Conservation (phyloP, 495 filamentous ascomycete genomes). For the Thozetella sp. region DNA sequence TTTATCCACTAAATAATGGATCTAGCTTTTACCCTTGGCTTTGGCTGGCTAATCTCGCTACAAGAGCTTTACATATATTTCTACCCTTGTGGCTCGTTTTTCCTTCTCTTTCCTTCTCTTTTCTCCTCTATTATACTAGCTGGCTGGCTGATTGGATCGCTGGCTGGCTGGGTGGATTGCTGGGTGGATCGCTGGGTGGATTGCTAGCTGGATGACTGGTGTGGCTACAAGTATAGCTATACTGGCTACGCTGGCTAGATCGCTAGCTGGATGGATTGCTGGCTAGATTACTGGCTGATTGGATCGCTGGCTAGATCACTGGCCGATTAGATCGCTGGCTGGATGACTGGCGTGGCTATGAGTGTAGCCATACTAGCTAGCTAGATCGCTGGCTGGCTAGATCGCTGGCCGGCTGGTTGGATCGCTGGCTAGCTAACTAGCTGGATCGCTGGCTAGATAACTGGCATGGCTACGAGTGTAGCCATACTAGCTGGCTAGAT, state of each 20-base stretch:
- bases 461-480: not conserved
- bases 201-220: not conserved
- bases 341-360: not conserved
- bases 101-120: not conserved
- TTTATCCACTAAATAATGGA: too few relatives aligned
- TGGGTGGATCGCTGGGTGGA: too few relatives aligned
- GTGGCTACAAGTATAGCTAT: not conserved
- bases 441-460: not conserved
- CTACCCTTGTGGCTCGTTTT: not conserved
- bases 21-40: not conserved
- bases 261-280: not conserved
- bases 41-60: not conserved
- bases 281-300: not conserved
- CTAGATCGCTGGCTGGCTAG: not conserved
- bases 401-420: too few relatives aligned
- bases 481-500: not conserved
- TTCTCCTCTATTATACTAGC: not conserved
- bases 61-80: too few relatives aligned
- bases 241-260: not conserved
- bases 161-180: not conserved
- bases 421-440: too few relatives aligned
- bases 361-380: not conserved
- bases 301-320: not conserved
- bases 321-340: not conserved
- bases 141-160: not conserved